These are phyloP conservation scores for Remersonia thermophila DNA, from an alignment of 2,329 filamentous ascomycete genomes.

Conservation along the genomic window DNA sequence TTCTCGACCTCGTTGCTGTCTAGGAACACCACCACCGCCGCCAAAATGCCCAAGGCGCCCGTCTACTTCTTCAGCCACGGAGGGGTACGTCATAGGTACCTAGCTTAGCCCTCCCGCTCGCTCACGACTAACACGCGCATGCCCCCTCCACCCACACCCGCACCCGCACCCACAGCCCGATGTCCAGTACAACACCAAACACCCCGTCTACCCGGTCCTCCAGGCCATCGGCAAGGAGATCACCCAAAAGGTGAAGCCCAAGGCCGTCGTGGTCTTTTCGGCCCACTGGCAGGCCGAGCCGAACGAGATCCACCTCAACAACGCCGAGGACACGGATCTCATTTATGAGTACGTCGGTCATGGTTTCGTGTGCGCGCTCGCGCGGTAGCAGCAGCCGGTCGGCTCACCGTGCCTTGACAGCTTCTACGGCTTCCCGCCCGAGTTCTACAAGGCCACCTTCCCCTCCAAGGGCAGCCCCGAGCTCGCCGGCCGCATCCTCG, in stretches of 20 bases:
- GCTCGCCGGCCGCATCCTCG: slow-evolving; percentile 46
- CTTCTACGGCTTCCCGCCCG: slow-evolving; percentile 59
- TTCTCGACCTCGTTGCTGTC: slow-evolving; percentile 5
- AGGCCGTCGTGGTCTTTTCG: slow-evolving; percentile 63
- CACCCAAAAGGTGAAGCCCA: slow-evolving; percentile 55
- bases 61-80: slow-evolving; percentile 41
- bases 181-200: slow-evolving; percentile 37
- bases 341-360: slow-evolving; percentile 53
- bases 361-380: no score
- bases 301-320: slow-evolving; percentile 51
- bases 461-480: slow-evolving; percentile 50
- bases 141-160: slow-evolving; percentile 6
- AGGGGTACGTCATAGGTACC: slow-evolving; percentile 26
- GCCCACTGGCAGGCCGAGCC: slow-evolving; percentile 59
- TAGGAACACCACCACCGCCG: slow-evolving; percentile 2
- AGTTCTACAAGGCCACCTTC: slow-evolving; percentile 57
- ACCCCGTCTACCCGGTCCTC: slow-evolving; percentile 54
- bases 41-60: slow-evolving; percentile 23
- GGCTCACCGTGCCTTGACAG: no score
- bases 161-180: slow-evolving; percentile 28
- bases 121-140: no score
- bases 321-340: slow-evolving; percentile 48
- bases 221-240: slow-evolving; percentile 57
- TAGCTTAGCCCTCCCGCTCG: background rate
- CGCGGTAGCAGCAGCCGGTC: no score